A percentile compares a stretch with the other conserved stretches of the same genome.
Evolutionary conservation across 2,329 filamentous ascomycete species (phyloP).

Genomic region (Diplodia sapinea): DNA sequence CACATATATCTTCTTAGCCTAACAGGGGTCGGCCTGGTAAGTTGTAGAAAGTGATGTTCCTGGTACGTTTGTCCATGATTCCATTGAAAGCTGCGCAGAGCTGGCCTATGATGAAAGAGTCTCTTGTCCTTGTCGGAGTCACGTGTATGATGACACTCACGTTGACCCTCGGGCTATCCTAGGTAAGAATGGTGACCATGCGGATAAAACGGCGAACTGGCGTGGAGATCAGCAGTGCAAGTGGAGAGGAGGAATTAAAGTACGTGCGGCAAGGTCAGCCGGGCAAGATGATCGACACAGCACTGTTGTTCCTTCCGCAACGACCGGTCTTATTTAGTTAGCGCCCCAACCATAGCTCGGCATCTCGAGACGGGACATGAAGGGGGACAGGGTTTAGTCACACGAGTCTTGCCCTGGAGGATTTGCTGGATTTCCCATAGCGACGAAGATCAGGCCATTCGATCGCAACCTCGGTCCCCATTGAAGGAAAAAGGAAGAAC

Average conservation of each 20-base stretch:
- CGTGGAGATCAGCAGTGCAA: neutral
- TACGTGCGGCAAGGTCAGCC: constrained; percentile 1
- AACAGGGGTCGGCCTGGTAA: neutral
- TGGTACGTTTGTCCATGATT: neutral
- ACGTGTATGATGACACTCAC: neutral
- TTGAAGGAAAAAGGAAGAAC: neutral
- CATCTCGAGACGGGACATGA: neutral
- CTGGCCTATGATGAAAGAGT: neutral
- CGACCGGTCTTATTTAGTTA: neutral
- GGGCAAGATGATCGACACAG: neutral
- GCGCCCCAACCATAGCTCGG: neutral
- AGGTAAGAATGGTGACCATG: neutral
- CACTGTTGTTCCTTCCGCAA: neutral
- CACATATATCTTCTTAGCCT: neutral
- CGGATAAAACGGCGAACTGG: neutral
- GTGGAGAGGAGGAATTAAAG: neutral
- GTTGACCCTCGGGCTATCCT: neutral
- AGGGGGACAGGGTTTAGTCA: neutral
- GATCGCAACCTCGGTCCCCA: neutral
- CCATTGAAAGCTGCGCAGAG: neutral
- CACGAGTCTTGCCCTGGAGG: too few species aligned
- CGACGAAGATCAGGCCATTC: neutral
- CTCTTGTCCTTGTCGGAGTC: neutral
- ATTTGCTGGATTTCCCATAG: neutral
- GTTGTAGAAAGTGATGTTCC: neutral